Percentiles rank a stretch among this genome's conserved stretches.
phyloP scores from a whole-genome alignment of 345 rosid species.

The Eucalyptus marginata region DNA sequence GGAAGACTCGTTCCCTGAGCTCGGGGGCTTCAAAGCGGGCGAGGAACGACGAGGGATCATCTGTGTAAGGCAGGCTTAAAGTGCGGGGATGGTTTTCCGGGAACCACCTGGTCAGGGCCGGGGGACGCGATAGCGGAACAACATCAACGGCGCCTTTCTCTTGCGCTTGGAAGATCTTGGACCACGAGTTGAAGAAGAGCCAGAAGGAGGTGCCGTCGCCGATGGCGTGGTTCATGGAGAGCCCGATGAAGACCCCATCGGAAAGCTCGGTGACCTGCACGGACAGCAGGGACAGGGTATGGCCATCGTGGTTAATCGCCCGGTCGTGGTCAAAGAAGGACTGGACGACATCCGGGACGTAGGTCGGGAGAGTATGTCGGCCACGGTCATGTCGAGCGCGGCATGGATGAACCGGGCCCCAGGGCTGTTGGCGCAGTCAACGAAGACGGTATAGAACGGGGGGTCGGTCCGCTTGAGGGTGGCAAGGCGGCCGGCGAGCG shows the following conservation, averaged over 20 bases:
- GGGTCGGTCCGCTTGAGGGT: slow-evolving; percentile 10
- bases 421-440: slow-evolving; percentile 41
- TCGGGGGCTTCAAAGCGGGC: slow-evolving; percentile 25
- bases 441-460: slow-evolving; percentile 21
- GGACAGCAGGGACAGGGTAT: slow-evolving; percentile 36
- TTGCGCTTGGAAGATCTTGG: slow-evolving; percentile 44
- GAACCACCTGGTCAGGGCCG: slow-evolving; percentile 38
- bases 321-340: slow-evolving; percentile 62
- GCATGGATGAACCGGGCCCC: slow-evolving; percentile 44
- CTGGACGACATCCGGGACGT: slow-evolving; percentile 52
- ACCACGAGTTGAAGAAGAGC: slow-evolving; percentile 59
- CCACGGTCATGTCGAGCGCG: slow-evolving; percentile 11
- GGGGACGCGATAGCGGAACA: slow-evolving; percentile 26
- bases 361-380: slow-evolving; percentile 37
- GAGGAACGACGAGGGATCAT: slow-evolving; percentile 31
- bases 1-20: slow-evolving; percentile 48
- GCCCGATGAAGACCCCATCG: slow-evolving; percentile 63
- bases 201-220: slow-evolving; percentile 64
- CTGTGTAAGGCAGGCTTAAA: slow-evolving; percentile 35
- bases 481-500: slow-evolving; percentile 61
- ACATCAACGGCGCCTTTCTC: not conserved
- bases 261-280: slow-evolving; percentile 53
- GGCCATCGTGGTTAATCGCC: slow-evolving; percentile 54
- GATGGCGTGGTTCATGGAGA: slow-evolving; percentile 49
- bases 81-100: slow-evolving; percentile 37